Evolutionary conservation across 306 rosid genomes (phyloP).

Genomic region (Prinsepia uniflora): DNA sequence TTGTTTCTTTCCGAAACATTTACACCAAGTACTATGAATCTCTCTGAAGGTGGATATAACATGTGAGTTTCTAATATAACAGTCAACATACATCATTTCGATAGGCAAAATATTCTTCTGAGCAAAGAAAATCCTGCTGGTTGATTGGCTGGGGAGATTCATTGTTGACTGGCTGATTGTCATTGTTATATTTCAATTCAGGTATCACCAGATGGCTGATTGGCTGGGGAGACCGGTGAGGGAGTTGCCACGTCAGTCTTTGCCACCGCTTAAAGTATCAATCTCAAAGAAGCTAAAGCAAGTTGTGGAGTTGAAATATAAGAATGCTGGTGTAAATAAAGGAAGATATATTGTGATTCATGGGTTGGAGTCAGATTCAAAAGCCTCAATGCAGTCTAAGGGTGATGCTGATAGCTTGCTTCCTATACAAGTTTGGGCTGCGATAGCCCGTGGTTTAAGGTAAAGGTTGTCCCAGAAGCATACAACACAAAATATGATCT

Average conservation of each 20-base stretch:
- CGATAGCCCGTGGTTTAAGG: slow-evolving; percentile 50
- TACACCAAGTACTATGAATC: slow-evolving; percentile 51
- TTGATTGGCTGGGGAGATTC: too few relatives aligned
- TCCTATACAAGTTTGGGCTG: slow-evolving; percentile 74
- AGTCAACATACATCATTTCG: neutral
- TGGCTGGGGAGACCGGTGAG: slow-evolving; percentile 80
- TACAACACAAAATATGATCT: neutral
- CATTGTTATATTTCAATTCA: slow-evolving; percentile 4
- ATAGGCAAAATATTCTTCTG: too few relatives aligned
- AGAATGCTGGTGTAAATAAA: slow-evolving; percentile 53
- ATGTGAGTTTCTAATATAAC: slow-evolving; percentile 51
- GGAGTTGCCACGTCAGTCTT: slow-evolving; percentile 49
- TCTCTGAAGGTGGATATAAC: slow-evolving; percentile 80
- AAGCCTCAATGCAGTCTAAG: slow-evolving; percentile 90
- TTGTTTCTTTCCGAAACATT: slow-evolving; percentile 71
- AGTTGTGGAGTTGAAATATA: slow-evolving; percentile 56
- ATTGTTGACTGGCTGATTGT: too few relatives aligned
- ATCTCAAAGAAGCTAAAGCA: slow-evolving; percentile 81
- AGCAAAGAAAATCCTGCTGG: too few relatives aligned
- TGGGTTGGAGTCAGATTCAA: slow-evolving; percentile 79
- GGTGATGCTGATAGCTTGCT: slow-evolving; percentile 86
- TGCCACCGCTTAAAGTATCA: slow-evolving; percentile 64
- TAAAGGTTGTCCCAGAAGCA: slow-evolving; percentile 2
- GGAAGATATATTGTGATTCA: slow-evolving; percentile 82
- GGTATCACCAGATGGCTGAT: slow-evolving; percentile 91